Evolutionary conservation across 2,329 filamentous ascomycete genomes (phyloP).

Genomic region (Malbranchea zuffiana): DNA sequence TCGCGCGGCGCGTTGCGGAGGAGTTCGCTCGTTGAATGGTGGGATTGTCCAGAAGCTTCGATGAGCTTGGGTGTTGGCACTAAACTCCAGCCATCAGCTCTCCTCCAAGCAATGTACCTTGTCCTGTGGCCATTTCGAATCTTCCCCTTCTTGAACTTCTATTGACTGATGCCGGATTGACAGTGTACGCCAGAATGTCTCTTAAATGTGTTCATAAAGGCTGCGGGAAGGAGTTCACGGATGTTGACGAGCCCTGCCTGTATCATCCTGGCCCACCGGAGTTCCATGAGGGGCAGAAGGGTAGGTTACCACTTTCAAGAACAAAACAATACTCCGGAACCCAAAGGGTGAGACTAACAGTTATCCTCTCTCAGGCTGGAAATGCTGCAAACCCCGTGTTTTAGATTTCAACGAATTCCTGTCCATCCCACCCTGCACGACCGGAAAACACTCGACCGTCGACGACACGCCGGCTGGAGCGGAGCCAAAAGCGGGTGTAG

Average conservation of each 20-base stretch:
- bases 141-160: not conserved
- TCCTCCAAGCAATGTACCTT: too few relatives aligned
- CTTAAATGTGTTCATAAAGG: conserved; percentile 89
- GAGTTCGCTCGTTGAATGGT: conserved; percentile 1
- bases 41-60: conserved; percentile 16
- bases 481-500: conserved; percentile 26
- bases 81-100: not conserved
- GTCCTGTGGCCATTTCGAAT: not conserved
- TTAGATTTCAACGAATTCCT: conserved; percentile 98
- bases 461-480: conserved; percentile 53
- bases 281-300: conserved; percentile 98
- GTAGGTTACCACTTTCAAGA: conserved; percentile 40
- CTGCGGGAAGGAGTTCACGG: conserved; percentile 78
- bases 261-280: conserved; percentile 91
- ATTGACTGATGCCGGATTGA: not conserved
- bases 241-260: conserved; percentile 69
- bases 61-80: conserved; percentile 6
- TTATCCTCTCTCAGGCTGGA: conserved; percentile 62
- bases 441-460: conserved; percentile 81
- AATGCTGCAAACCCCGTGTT: conserved; percentile 95
- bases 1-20: too few relatives aligned
- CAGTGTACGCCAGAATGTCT: conserved; percentile 21
- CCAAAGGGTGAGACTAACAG: conserved; percentile 9
- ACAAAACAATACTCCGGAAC: not conserved
- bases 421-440: conserved; percentile 79